A percentile compares a stretch with the other conserved stretches of the same genome.
Evolutionary conservation across 805 yeast species (phyloP).

Genomic region (Yamadazyma laniorum): DNA sequence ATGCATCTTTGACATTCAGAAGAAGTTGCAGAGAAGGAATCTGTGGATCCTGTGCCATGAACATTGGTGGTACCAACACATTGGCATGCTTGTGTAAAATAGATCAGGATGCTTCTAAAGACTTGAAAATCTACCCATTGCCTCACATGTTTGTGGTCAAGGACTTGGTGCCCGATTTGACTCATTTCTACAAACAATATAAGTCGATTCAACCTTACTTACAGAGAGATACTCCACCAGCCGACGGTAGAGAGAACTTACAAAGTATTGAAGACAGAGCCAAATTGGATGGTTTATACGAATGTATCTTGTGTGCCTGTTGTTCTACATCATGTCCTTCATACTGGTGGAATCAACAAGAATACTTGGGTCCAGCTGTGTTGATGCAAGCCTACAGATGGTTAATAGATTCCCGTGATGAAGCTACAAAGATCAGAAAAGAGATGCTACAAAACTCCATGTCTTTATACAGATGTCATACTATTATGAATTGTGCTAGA

Average conservation of each 20-base stretch:
- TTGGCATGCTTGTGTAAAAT: constrained; percentile 95
- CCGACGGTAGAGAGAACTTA: constrained; percentile 88
- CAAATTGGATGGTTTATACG: constrained; percentile 95
- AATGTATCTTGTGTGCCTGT: constrained; percentile 97
- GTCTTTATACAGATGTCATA: constrained; percentile 98
- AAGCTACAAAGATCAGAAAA: constrained; percentile 77
- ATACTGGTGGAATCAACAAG: constrained; percentile 99
- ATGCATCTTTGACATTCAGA: constrained; percentile 91
- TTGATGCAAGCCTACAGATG: constrained; percentile 99
- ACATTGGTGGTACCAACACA: constrained; percentile 96
- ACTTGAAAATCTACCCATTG: constrained; percentile 87
- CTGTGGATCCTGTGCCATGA: constrained; percentile 99
- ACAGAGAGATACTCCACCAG: constrained; percentile 78
- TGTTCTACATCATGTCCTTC: constrained; percentile 99
- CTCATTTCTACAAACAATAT: constrained; percentile 97
- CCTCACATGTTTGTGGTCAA: constrained; percentile 98
- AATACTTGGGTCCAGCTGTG: constrained; percentile 97
- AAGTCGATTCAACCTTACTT: constrained; percentile 96
- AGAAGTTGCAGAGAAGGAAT: constrained; percentile 99
- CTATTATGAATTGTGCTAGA: constrained; percentile 97
- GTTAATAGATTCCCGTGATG: constrained; percentile 96
- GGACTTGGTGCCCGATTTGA: constrained; percentile 96
- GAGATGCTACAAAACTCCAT: constrained; percentile 92
- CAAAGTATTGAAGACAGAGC: constrained; percentile 91
- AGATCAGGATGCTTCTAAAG: constrained; percentile 72